These are phyloP conservation scores for Colletotrichum sp. DNA, from an alignment of 2,329 filamentous ascomycete genomes.

Conservation along the genomic window DNA sequence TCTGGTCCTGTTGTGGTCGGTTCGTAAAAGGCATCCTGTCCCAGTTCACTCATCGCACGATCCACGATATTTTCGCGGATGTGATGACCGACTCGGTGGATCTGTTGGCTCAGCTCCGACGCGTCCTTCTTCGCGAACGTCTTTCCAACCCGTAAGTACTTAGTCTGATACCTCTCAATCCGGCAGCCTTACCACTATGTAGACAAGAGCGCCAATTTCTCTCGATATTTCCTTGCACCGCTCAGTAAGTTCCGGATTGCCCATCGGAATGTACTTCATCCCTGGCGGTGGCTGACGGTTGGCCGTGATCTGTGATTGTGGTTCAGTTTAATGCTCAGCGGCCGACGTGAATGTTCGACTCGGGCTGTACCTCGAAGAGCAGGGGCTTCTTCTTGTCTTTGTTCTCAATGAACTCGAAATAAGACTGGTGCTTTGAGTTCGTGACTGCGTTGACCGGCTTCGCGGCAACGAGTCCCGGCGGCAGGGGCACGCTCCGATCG, in stretches of 20 bases:
- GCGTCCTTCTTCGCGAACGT: conserved; percentile 26
- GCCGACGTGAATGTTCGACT: not conserved
- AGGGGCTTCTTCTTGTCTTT: conserved; percentile 69
- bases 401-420: conserved; percentile 70
- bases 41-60: conserved; percentile 44
- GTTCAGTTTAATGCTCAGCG: not conserved
- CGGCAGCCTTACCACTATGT: conserved; percentile 61
- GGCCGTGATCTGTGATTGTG: conserved; percentile 52
- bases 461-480: conserved; percentile 37
- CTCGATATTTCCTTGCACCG: conserved; percentile 70
- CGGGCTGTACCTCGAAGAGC: conserved; percentile 59
- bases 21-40: conserved; percentile 13
- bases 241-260: conserved; percentile 64
- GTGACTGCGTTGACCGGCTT: conserved; percentile 38
- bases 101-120: conserved; percentile 53
- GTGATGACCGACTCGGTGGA: conserved; percentile 66
- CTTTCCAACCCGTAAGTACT: not conserved
- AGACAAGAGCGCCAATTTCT: conserved; percentile 66
- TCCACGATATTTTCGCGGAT: conserved; percentile 65
- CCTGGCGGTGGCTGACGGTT: conserved; percentile 60
- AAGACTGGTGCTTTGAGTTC: conserved; percentile 63
- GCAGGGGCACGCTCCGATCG: conserved; percentile 37
- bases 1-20: conserved; percentile 21
- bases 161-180: not conserved
- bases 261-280: conserved; percentile 67